phyloP scores from a whole-genome alignment of 129 eudicot genomes.

The Ambrosia artemisiifolia region DNA sequence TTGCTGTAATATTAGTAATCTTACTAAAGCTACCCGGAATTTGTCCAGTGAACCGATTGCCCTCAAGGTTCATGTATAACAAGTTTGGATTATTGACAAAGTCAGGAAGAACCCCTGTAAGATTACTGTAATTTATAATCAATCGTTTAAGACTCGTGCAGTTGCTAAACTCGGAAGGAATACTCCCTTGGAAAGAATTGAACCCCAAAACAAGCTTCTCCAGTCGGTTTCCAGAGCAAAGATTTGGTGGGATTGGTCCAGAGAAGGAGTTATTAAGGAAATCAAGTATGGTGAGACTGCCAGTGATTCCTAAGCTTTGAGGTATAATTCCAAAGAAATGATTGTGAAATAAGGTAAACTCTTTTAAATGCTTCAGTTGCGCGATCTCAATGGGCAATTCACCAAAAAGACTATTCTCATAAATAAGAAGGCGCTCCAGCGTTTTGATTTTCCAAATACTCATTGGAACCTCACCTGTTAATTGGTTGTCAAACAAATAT shows the following conservation, averaged over 20 bases:
- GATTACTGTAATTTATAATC: slow-evolving; percentile 49
- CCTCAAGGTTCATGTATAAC: slow-evolving; percentile 44
- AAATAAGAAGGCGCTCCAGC: slow-evolving; percentile 49
- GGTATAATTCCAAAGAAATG: slow-evolving; percentile 70
- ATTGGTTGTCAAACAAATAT: slow-evolving; percentile 44
- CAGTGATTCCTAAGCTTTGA: slow-evolving; percentile 61
- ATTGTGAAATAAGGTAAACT: slow-evolving; percentile 49
- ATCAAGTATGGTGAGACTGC: slow-evolving; percentile 51
- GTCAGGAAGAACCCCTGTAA: slow-evolving; percentile 66
- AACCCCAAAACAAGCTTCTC: slow-evolving; percentile 47
- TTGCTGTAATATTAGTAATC: slow-evolving; percentile 35
- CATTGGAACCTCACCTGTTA: slow-evolving; percentile 72
- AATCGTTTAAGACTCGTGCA: slow-evolving; percentile 58
- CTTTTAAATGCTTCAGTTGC: slow-evolving; percentile 41
- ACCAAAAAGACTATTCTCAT: slow-evolving; percentile 49
- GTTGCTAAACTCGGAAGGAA: slow-evolving; percentile 59
- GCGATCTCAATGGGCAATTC: slow-evolving; percentile 62
- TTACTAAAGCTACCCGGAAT: slow-evolving; percentile 54
- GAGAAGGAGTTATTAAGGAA: slow-evolving; percentile 59
- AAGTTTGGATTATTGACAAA: slow-evolving; percentile 43
- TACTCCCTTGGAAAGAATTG: slow-evolving; percentile 54
- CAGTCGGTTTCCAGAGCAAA: slow-evolving; percentile 60
- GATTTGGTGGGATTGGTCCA: slow-evolving; percentile 74
- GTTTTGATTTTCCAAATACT: slow-evolving; percentile 58
- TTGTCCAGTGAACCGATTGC: slow-evolving; percentile 49